Evolutionary conservation across 2,329 filamentous ascomycete genomes (phyloP).

Genomic region (Verticillium dahliae): DNA sequence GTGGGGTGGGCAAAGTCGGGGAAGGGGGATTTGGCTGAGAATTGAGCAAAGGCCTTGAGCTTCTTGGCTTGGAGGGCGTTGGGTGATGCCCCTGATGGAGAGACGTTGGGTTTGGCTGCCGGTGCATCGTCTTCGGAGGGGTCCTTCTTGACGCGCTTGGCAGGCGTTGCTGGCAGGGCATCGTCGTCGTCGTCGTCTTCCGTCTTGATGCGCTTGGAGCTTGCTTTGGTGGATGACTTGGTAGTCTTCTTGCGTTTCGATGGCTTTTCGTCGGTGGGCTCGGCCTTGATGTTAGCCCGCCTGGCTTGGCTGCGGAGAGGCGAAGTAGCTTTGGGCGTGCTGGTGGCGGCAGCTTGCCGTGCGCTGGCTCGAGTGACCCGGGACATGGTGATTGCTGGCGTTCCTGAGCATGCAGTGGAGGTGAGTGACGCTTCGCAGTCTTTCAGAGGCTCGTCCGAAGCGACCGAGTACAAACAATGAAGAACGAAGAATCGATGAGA

Average conservation of each 20-base stretch:
- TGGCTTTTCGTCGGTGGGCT: neutral
- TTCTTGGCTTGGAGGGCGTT: conserved; percentile 31
- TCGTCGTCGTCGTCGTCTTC: conserved; percentile 5
- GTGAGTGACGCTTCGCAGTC: no score
- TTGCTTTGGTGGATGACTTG: neutral
- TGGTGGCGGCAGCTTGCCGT: conserved; percentile 2
- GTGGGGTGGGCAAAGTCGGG: conserved; percentile 62
- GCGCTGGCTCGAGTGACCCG: conserved; percentile 11
- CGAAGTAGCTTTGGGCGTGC: neutral
- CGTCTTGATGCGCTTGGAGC: conserved; percentile 11
- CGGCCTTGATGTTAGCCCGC: neutral
- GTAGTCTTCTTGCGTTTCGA: conserved; percentile 7
- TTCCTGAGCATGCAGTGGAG: no score
- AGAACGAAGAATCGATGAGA: neutral
- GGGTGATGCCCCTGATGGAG: conserved; percentile 1
- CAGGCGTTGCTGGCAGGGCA: neutral
- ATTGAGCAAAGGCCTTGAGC: conserved; percentile 33
- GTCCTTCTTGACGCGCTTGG: conserved; percentile 6
- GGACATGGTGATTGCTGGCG: conserved; percentile 1
- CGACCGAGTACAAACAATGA: no score
- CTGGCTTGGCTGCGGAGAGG: neutral
- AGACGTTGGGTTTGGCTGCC: conserved; percentile 3
- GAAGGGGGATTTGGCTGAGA: conserved; percentile 50
- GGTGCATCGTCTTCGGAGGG: neutral
- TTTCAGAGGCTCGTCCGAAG: no score